These are phyloP conservation scores for Allium cepa DNA, from an alignment of 106 monocot species.

Conservation along the genomic window DNA sequence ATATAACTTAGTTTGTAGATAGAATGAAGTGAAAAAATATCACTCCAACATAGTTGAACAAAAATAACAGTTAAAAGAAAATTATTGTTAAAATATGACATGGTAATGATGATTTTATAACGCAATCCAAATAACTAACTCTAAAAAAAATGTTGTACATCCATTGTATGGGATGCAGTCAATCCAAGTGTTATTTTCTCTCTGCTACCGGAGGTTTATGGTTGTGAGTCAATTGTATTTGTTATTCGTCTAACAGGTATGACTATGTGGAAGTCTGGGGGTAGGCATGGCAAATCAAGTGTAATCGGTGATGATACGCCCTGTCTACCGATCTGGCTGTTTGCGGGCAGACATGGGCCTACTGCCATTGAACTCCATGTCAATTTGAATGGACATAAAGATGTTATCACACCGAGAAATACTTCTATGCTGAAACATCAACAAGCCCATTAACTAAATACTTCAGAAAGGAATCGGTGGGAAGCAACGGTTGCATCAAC, in stretches of 20 bases:
- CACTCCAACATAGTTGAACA: too few relatives aligned
- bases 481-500: slow-evolving; percentile 14
- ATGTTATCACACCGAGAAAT: slow-evolving; percentile 17
- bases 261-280: slow-evolving; percentile 29
- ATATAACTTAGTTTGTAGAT: too few relatives aligned
- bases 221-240: slow-evolving; percentile 1
- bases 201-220: too few relatives aligned
- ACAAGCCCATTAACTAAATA: slow-evolving; percentile 16
- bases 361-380: slow-evolving; percentile 20
- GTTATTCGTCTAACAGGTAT: slow-evolving; percentile 57
- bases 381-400: slow-evolving; percentile 19
- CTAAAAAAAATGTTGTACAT: too few relatives aligned
- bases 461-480: slow-evolving; percentile 33
- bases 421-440: neutral
- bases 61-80: too few relatives aligned
- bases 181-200: too few relatives aligned
- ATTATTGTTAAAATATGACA: too few relatives aligned
- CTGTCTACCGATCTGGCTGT: slow-evolving; percentile 6
- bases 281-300: slow-evolving; percentile 32
- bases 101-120: too few relatives aligned
- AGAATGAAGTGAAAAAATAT: too few relatives aligned
- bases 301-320: slow-evolving; percentile 47
- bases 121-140: too few relatives aligned
- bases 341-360: neutral
- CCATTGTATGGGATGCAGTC: too few relatives aligned